Conservation (phyloP, 768 basidiomycete genomes). For the Leucocoprinus leucothites region DNA sequence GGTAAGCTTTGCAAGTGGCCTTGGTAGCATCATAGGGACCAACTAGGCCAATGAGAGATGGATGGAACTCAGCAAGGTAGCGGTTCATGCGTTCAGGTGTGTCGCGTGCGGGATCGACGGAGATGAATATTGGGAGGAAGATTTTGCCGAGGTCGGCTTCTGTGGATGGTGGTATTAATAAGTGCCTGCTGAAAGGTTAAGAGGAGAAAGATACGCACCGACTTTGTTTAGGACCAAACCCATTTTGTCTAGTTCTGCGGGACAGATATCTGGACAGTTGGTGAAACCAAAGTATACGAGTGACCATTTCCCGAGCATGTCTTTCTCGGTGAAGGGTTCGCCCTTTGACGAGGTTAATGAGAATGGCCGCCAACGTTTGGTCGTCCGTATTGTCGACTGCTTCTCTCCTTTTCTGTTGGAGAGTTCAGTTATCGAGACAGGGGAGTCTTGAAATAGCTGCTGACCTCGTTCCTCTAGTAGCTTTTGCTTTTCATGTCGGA, state of each 20-base stretch:
- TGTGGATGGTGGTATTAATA: constrained; percentile 26
- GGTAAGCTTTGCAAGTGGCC: constrained; percentile 88
- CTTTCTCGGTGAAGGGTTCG: constrained; percentile 73
- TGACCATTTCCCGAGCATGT: constrained; percentile 89
- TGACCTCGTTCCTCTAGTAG: constrained; percentile 73
- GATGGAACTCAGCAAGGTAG: constrained; percentile 86
- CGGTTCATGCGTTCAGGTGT: constrained; percentile 52
- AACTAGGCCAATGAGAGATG: constrained; percentile 82
- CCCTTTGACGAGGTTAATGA: constrained; percentile 63
- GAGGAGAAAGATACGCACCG: constrained; percentile 43
- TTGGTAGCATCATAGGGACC: constrained; percentile 84
- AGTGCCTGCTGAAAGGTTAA: background rate
- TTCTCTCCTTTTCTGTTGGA: constrained; percentile 66
- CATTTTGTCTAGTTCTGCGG: constrained; percentile 96
- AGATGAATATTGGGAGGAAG: constrained; percentile 91
- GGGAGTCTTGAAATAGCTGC: constrained; percentile 19
- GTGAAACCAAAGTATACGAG: constrained; percentile 98
- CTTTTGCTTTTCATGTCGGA: constrained; percentile 80
- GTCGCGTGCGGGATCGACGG: constrained; percentile 95
- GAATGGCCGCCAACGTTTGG: constrained; percentile 95
- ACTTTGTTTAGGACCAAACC: constrained; percentile 68
- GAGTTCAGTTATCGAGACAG: background rate
- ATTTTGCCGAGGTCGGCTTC: constrained; percentile 67
- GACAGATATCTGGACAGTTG: constrained; percentile 99
- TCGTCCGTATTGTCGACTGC: constrained; percentile 72